Evolutionary conservation across 2,329 filamentous ascomycete species (phyloP), one percentile per base, ranked within the genome.

Genomic region (Colletotrichum filicis): DNA sequence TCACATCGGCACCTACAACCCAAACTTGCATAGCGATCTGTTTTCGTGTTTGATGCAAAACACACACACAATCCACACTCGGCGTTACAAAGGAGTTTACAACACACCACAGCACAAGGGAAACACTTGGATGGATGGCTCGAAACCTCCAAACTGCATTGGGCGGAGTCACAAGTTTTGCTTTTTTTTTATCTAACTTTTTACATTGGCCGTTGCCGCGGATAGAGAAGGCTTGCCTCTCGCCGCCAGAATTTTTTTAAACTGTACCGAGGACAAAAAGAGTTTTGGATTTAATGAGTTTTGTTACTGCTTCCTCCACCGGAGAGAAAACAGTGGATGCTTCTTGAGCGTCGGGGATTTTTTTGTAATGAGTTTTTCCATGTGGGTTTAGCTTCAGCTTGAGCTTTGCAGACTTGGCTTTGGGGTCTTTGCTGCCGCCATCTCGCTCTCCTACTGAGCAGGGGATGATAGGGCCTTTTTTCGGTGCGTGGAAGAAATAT

Each of bases 11-110:
- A 56, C 79, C 78, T 83, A 80, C 81, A 84, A 84, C 83, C 84
- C 83, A 85, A 85, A 86, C 82, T 55, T 88, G 87, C 87, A 89
- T 88, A 88, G 87, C 87, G 86, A 85, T 85, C 37, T 87, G 83
- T 85, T 84, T 79, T 75, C 60, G 63, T 74, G 72, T 74, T 73
- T 62, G 67, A 71, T 68, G 70, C 70, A 64, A 26, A 64, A 73
- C 53, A 66, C 62, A 66, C n/a, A n/a, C 59, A 57, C 57, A 52
- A 70, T 32, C 32, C 55, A 46, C 63, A 68, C 59, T 55, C 22
- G 70, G 70, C 70, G 70, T 73, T 72, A 30, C 55, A 59, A 19
- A 55, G 70, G 70, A 59, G 42, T 49, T 49, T 19, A 56, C 46
- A 66, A 65, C 59, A 66, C 19, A 61, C 37, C 52, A 46, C 49